Evolutionary conservation across 805 yeast species (phyloP).

Genomic region (Wickerhamiella spandovensis): DNA sequence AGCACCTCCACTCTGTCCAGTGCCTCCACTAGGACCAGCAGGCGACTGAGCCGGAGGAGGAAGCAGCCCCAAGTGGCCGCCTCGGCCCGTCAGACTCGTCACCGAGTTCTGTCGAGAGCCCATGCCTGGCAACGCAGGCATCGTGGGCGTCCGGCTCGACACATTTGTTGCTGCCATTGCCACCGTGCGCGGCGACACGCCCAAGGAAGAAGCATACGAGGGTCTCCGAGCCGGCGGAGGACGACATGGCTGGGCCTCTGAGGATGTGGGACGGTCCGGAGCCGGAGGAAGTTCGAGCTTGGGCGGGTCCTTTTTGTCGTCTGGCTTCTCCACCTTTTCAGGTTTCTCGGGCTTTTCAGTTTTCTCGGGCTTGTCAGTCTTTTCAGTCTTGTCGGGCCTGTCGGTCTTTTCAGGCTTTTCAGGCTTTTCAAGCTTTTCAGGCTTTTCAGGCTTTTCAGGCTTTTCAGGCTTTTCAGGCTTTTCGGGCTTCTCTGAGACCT

Average conservation of each 20-base stretch:
- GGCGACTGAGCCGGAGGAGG: background rate
- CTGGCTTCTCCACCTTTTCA: no score
- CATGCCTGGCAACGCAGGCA: background rate
- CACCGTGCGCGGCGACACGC: background rate
- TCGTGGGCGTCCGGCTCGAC: background rate
- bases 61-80: background rate
- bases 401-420: no score
- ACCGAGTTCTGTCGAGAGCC: background rate
- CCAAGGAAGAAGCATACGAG: background rate
- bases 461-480: constrained; percentile 5
- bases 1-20: no score
- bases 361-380: background rate
- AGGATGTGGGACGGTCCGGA: no score
- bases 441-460: background rate
- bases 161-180: background rate
- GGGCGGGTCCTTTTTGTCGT: no score
- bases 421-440: no score
- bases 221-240: background rate
- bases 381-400: background rate
- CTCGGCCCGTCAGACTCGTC: background rate
- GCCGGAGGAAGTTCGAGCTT: no score
- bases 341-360: no score
- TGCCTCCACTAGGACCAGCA: background rate
- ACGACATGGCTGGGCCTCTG: background rate
- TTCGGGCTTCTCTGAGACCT: constrained; percentile 1